phyloP scores from a whole-genome alignment of 2,329 filamentous ascomycete genomes.

The Penicillium janthinellum region DNA sequence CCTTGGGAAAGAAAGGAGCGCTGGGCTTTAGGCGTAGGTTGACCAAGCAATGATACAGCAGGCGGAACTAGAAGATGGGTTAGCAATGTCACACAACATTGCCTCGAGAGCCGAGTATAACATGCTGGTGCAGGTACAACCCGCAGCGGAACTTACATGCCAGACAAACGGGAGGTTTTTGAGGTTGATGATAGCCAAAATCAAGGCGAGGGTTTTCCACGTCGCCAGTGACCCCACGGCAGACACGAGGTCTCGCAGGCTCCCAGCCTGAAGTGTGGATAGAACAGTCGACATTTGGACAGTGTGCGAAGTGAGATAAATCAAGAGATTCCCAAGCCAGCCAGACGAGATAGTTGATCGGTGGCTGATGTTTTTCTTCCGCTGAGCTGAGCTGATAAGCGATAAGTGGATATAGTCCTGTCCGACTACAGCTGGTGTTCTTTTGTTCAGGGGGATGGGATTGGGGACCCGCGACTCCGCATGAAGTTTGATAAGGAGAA shows the following conservation, averaged over 20 bases:
- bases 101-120: background rate
- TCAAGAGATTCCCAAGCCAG: background rate
- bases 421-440: background rate
- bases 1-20: constrained; percentile 48
- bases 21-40: constrained; percentile 57
- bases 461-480: background rate
- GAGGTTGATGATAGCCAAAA: constrained; percentile 40
- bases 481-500: constrained; percentile 1
- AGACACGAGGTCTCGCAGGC: constrained; percentile 26
- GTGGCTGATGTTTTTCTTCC: background rate
- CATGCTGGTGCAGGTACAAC: background rate
- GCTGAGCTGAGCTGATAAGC: constrained; percentile 6
- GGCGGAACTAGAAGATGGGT: constrained; percentile 52
- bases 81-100: constrained; percentile 14
- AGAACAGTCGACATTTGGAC: constrained; percentile 15
- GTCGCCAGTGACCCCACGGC: constrained; percentile 27
- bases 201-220: constrained; percentile 41
- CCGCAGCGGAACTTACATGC: constrained; percentile 42
- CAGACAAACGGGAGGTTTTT: constrained; percentile 43
- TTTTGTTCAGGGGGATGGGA: constrained; percentile 3
- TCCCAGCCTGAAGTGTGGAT: constrained; percentile 23
- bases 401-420: constrained; percentile 7
- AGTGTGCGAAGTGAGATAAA: background rate
- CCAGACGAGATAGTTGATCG: background rate
- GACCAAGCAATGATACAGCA: constrained; percentile 60